Evolutionary conservation across 108 stramenopile species (phyloP), one percentile per base, ranked within the genome.

Genomic region (Nannochloropsis oceanica): DNA sequence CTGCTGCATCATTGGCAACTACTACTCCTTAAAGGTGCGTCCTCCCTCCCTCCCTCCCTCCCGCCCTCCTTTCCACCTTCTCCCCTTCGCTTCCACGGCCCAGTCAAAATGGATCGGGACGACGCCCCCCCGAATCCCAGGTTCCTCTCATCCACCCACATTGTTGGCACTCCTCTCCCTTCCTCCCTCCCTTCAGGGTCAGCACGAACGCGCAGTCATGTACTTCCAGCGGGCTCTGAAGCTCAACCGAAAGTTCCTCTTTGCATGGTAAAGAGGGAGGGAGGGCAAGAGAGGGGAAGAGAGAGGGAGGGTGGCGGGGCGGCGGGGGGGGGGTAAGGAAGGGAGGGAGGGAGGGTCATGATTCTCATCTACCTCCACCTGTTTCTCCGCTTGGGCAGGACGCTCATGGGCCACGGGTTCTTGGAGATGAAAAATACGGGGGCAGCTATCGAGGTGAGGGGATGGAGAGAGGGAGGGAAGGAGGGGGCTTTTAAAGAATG

Each of bases 341-440:
- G 59, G 59, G 22, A 73, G 2, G 59, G 59, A n/a, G 59, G 34
- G 34, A 34, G 59, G 59, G 59, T 73, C 59, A 3, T 34, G 34
- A 34, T 34, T 34, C 34, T 34, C 34, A 34, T 34, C 34, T 34
- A 73, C 10, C 18, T n/a, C 59, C 59, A 73, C 7, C 22, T 73
- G 5, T 7, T 50, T 10, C 59, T 73, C n/a, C 59, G 59, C 22
- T 73, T n/a, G 5, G 59, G 10, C 59, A 73, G 59, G 59, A 99
- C 97, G 11, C 87, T 99, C 42, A 94, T 98, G 92, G 98, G 98
- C 43, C 98, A 99, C 87, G 98, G 97, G 90, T 97, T 94, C 86
- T 92, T 98, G 44, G 98, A 99, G 89, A 92, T 98, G 93, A 95
- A 95, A 86, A 97, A 97, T 86, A 95, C 97, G 25, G 94, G 94